Evolutionary conservation across 208 protist genomes (phyloP).

Genomic region (Acanthamoeba sp.): DNA sequence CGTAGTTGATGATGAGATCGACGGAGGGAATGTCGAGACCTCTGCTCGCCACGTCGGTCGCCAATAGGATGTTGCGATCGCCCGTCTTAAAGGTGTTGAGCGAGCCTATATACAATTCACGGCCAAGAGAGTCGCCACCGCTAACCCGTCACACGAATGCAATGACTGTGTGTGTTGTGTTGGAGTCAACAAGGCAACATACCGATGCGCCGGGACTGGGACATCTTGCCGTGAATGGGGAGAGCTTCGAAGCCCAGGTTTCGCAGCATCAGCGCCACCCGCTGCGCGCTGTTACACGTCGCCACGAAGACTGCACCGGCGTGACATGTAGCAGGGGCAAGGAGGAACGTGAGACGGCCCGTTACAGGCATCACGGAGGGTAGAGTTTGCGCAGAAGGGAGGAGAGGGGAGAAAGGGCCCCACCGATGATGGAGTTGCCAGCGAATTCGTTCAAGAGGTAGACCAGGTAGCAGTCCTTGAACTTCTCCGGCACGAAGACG

Average conservation of each 20-base stretch:
- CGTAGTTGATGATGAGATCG: conserved; percentile 97
- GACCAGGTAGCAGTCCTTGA: conserved; percentile 89
- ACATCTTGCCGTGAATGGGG: conserved; percentile 91
- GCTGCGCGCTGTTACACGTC: conserved; percentile 84
- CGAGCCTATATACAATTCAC: neutral
- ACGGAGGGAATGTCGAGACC: conserved; percentile 98
- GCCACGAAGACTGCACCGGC: conserved; percentile 85
- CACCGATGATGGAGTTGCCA: conserved; percentile 87
- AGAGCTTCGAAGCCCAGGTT: conserved; percentile 90
- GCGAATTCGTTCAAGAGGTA: conserved; percentile 79
- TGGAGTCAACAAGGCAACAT: conserved; percentile 75
- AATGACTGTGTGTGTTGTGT: conserved; percentile 25
- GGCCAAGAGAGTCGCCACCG: neutral
- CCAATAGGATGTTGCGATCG: conserved; percentile 86
- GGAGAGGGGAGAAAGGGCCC: too few species aligned
- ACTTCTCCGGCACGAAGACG: conserved; percentile 96
- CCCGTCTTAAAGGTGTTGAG: conserved; percentile 88
- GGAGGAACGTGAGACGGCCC: too few species aligned
- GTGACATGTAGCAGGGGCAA: neutral
- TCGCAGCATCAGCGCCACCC: conserved; percentile 87
- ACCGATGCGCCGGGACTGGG: conserved; percentile 82
- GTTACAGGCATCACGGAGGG: too few species aligned
- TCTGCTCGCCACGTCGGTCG: conserved; percentile 93
- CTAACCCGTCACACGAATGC: neutral
- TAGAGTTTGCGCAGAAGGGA: too few species aligned